phyloP scores from a whole-genome alignment of 1,139 yeast species.

The Kodamaea alishanica region DNA sequence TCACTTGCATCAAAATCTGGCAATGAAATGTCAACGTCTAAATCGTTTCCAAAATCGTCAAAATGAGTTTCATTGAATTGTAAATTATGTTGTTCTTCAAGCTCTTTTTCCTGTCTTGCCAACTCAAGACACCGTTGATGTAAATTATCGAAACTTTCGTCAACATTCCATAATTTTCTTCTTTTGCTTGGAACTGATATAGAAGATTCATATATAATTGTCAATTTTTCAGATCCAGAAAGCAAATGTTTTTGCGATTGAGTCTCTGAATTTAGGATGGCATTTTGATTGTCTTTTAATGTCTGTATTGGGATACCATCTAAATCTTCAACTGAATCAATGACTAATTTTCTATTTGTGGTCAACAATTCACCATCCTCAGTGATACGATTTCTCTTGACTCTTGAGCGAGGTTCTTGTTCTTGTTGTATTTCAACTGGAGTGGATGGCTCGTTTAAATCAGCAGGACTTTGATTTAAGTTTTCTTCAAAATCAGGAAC shows the following conservation, averaged over 20 bases:
- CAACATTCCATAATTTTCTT: slow-evolving; percentile 19
- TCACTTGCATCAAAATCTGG: slow-evolving; percentile 30
- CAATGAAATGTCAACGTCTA: slow-evolving; percentile 41
- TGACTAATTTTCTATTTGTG: slow-evolving; percentile 35
- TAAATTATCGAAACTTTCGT: slow-evolving; percentile 14
- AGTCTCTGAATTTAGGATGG: slow-evolving; percentile 12
- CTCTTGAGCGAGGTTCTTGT: slow-evolving; percentile 17
- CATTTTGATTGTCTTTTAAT: slow-evolving; percentile 30
- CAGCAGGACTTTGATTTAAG: slow-evolving; percentile 10
- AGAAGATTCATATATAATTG: slow-evolving; percentile 34
- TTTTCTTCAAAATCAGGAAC: slow-evolving; percentile 11
- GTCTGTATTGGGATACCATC: slow-evolving; percentile 37
- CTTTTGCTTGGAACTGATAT: slow-evolving; percentile 24
- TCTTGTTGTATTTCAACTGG: slow-evolving; percentile 11
- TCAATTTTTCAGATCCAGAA: slow-evolving; percentile 33
- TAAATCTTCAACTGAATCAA: slow-evolving; percentile 33
- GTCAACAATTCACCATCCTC: slow-evolving; percentile 41
- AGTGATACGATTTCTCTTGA: slow-evolving; percentile 23
- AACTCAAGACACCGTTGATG: slow-evolving; percentile 30
- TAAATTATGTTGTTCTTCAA: slow-evolving; percentile 18
- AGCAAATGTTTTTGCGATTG: slow-evolving; percentile 11
- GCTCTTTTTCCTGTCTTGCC: slow-evolving; percentile 24
- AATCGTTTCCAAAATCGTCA: slow-evolving; percentile 21
- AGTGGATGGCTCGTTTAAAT: slow-evolving; percentile 17
- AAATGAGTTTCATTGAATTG: slow-evolving; percentile 20